phyloP scores from a whole-genome alignment of 768 basidiomycete genomes.

The Podaxis pistillaris region DNA sequence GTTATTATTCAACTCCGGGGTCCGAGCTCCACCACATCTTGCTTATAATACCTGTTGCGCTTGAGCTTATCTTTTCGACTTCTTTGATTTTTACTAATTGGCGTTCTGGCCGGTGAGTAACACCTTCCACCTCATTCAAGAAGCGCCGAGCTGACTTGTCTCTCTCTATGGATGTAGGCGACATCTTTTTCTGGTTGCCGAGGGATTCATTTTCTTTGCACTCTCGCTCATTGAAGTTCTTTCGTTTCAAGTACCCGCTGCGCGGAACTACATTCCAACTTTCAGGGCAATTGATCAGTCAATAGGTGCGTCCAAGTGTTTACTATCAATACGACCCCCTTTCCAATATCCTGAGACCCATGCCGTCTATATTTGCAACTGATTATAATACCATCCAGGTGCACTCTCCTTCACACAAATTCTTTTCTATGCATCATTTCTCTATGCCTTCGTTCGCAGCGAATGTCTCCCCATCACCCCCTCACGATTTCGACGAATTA shows the following conservation, averaged over 20 bases:
- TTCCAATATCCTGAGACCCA: neutral
- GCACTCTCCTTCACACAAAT: conserved; percentile 64
- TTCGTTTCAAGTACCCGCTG: conserved; percentile 52
- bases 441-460: conserved; percentile 53
- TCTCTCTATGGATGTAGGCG: conserved; percentile 31
- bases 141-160: neutral
- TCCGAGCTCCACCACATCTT: conserved; percentile 37
- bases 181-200: conserved; percentile 58
- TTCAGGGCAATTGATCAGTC: conserved; percentile 58
- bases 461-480: conserved; percentile 58
- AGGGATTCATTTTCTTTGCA: conserved; percentile 59
- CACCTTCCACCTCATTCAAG: neutral
- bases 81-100: conserved; percentile 49
- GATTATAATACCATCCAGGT: conserved; percentile 31
- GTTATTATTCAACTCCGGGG: conserved; percentile 44
- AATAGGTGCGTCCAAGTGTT: conserved; percentile 48
- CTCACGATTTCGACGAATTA: conserved; percentile 39
- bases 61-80: conserved; percentile 62
- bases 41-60: conserved; percentile 59
- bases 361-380: neutral
- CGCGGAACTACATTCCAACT: conserved; percentile 38
- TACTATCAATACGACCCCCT: neutral
- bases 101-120: conserved; percentile 47
- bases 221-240: conserved; percentile 62
- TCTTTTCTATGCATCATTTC: conserved; percentile 58